Evolutionary conservation across 2,329 filamentous ascomycete genomes (phyloP).

Genomic region (Claviceps paspali): DNA sequence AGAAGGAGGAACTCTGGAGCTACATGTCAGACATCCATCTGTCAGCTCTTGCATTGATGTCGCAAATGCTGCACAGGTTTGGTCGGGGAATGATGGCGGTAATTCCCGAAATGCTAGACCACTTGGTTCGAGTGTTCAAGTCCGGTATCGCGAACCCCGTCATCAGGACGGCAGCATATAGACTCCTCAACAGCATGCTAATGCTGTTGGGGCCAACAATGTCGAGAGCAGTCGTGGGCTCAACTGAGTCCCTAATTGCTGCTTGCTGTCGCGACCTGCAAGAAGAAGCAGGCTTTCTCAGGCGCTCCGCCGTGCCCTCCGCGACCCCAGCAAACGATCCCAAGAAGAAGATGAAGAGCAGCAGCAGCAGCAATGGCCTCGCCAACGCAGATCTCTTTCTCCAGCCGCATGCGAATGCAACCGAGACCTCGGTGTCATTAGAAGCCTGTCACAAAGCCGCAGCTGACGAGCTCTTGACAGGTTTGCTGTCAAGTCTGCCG

Average conservation of each 20-base stretch:
- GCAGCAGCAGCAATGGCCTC: slow-evolving; percentile 13
- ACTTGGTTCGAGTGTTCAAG: slow-evolving; percentile 55
- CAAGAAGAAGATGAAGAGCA: slow-evolving; percentile 20
- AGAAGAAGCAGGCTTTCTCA: slow-evolving; percentile 33
- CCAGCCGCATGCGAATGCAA: slow-evolving; percentile 18
- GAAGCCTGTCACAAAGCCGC: slow-evolving; percentile 34
- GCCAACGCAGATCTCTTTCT: slow-evolving; percentile 65
- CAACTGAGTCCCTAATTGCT: slow-evolving; percentile 46
- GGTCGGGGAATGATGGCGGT: slow-evolving; percentile 42
- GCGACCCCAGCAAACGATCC: slow-evolving; percentile 13
- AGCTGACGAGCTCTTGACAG: slow-evolving; percentile 46
- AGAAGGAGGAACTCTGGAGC: slow-evolving; percentile 65
- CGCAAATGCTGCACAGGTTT: slow-evolving; percentile 41
- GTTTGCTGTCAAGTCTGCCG: slow-evolving; percentile 47
- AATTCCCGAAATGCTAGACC: slow-evolving; percentile 51
- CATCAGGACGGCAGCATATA: slow-evolving; percentile 47
- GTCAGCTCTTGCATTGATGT: slow-evolving; percentile 49
- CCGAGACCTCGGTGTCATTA: slow-evolving; percentile 20
- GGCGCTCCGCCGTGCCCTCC: slow-evolving; percentile 18
- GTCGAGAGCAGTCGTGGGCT: slow-evolving; percentile 47
- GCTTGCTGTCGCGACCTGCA: slow-evolving; percentile 64
- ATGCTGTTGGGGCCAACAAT: slow-evolving; percentile 48
- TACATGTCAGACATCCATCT: slow-evolving; percentile 60
- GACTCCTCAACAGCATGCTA: slow-evolving; percentile 41
- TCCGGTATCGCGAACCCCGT: slow-evolving; percentile 34